phyloP scores from a whole-genome alignment of 768 basidiomycete species.

The Hortiboletus flavorubellus region DNA sequence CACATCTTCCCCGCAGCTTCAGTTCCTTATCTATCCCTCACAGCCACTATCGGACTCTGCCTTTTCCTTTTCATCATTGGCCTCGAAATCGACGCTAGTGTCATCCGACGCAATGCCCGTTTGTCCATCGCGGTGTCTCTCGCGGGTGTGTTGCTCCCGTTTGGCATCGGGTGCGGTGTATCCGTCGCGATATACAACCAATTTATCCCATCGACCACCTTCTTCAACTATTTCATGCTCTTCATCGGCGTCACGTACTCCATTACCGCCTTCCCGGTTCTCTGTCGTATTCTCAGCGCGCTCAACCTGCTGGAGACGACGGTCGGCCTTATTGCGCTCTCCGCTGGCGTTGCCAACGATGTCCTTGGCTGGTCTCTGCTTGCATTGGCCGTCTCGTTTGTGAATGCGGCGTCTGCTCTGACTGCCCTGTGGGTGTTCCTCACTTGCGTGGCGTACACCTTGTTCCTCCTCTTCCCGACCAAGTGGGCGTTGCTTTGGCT shows the following conservation, averaged over 20 bases:
- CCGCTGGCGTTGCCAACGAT: conserved; percentile 89
- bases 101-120: conserved; percentile 76
- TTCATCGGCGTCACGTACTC: conserved; percentile 91
- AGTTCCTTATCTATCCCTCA: conserved; percentile 73
- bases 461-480: conserved; percentile 71
- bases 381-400: conserved; percentile 87
- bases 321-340: conserved; percentile 89
- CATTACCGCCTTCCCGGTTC: conserved; percentile 85
- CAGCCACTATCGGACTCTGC: conserved; percentile 85
- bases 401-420: conserved; percentile 80
- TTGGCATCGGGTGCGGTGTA: conserved; percentile 77
- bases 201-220: conserved; percentile 59
- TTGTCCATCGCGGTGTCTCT: conserved; percentile 66
- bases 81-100: conserved; percentile 77
- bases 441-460: conserved; percentile 72
- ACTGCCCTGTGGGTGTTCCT: conserved; percentile 87
- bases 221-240: conserved; percentile 88
- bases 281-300: conserved; percentile 87
- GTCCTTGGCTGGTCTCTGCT: conserved; percentile 88
- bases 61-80: conserved; percentile 94
- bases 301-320: conserved; percentile 88
- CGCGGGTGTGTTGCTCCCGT: conserved; percentile 83
- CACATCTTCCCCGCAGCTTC: conserved; percentile 80
- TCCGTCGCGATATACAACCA: conserved; percentile 70
- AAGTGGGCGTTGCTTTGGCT: conserved; percentile 64